Evolutionary conservation across 2,329 filamentous ascomycete species (phyloP).

Genomic region (Cladophialophora chaetospira): DNA sequence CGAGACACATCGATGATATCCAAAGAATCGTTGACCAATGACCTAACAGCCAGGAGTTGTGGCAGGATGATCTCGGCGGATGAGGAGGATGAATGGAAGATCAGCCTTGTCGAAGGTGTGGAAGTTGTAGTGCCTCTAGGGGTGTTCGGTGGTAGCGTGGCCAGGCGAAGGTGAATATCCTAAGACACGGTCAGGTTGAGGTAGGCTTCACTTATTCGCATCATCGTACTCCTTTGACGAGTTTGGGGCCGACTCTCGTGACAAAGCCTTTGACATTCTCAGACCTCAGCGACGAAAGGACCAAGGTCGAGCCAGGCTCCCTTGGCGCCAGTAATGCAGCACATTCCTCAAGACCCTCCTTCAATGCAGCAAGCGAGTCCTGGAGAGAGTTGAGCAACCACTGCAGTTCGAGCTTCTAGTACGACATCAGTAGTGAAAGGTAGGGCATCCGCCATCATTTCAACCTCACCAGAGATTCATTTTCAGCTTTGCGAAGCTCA

Average conservation of each 20-base stretch:
- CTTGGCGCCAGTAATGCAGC: conserved; percentile 80
- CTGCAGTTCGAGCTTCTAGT: conserved; percentile 53
- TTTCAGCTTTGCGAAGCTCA: conserved; percentile 55
- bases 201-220: not conserved
- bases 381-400: conserved; percentile 65
- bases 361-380: conserved; percentile 62
- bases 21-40: conserved; percentile 78
- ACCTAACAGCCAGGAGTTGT: conserved; percentile 70
- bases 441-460: not conserved
- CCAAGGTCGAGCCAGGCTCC: conserved; percentile 84
- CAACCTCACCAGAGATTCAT: conserved; percentile 52
- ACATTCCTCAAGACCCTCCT: conserved; percentile 81
- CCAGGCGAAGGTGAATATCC: conserved; percentile 76
- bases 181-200: conserved; percentile 37
- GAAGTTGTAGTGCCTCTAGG: conserved; percentile 35
- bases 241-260: conserved; percentile 83
- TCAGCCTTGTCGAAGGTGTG: conserved; percentile 53
- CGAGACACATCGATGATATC: conserved; percentile 79
- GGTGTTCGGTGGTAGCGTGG: conserved; percentile 60
- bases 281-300: conserved; percentile 81
- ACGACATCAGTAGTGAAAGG: conserved; percentile 10
- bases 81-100: conserved; percentile 58
- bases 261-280: conserved; percentile 91
- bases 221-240: conserved; percentile 79
- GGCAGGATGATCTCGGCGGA: conserved; percentile 63